phyloP scores from a whole-genome alignment of 768 basidiomycete genomes.

The Antrodiella citrinella region DNA sequence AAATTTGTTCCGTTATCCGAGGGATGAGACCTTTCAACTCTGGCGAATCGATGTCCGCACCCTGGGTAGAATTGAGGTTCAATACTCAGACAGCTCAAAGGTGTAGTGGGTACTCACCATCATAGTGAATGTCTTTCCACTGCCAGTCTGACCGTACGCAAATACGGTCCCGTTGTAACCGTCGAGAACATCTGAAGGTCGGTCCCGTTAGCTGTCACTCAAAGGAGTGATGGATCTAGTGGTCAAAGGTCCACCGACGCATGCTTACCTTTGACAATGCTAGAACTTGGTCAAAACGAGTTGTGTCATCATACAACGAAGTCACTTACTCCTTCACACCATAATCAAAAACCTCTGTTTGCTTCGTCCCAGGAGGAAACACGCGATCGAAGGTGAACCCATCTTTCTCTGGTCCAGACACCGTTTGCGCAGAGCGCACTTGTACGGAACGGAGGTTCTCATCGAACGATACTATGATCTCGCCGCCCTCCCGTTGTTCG shows the following conservation, averaged over 20 bases:
- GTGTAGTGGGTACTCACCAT: slow-evolving; percentile 54
- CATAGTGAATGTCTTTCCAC: slow-evolving; percentile 95
- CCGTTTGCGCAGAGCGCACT: slow-evolving; percentile 60
- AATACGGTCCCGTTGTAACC: slow-evolving; percentile 98
- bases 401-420: slow-evolving; percentile 87
- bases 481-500: slow-evolving; percentile 80
- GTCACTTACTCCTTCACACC: slow-evolving; percentile 90
- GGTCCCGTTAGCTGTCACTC: too few relatives aligned
- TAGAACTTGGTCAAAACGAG: slow-evolving; percentile 28
- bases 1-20: slow-evolving; percentile 97
- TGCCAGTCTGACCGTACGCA: slow-evolving; percentile 81
- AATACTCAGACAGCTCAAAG: slow-evolving; percentile 4
- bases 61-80: slow-evolving; percentile 38
- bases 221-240: too few relatives aligned
- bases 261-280: slow-evolving; percentile 81
- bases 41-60: slow-evolving; percentile 93
- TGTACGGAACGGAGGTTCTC: slow-evolving; percentile 80
- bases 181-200: slow-evolving; percentile 90
- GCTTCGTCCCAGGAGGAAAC: slow-evolving; percentile 86
- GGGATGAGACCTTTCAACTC: slow-evolving; percentile 95
- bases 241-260: too few relatives aligned
- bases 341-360: slow-evolving; percentile 95
- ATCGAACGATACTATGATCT: slow-evolving; percentile 84
- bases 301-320: slow-evolving; percentile 3
- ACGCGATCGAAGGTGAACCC: slow-evolving; percentile 98